These are phyloP conservation scores for Clitoria ternatea DNA, from an alignment of 306 rosid genomes.

Conservation along the genomic window DNA sequence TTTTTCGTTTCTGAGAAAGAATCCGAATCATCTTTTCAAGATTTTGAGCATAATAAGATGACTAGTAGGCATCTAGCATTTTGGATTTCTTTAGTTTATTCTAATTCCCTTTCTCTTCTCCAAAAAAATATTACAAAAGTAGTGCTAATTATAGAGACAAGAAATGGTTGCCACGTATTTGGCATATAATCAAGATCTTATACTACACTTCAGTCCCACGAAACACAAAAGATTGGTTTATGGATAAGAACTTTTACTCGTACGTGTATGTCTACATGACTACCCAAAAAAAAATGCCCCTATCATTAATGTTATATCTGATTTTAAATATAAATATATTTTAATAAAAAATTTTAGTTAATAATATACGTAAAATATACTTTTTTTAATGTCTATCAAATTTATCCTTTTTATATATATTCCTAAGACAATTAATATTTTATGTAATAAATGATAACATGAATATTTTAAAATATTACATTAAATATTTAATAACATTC, in stretches of 20 bases:
- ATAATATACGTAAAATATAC: no score
- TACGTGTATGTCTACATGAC: background rate
- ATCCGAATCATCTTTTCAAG: constrained; percentile 37
- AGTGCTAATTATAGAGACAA: constrained; percentile 15
- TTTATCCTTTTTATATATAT: no score
- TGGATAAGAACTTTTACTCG: constrained; percentile 18
- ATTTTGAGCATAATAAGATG: constrained; percentile 31
- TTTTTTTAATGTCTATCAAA: no score
- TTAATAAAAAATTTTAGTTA: no score
- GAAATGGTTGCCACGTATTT: constrained; percentile 15
- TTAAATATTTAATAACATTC: no score
- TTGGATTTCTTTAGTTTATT: constrained; percentile 33
- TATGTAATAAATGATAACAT: no score
- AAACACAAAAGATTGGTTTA: background rate
- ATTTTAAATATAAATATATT: no score
- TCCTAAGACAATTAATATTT: no score
- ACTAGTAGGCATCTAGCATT: constrained; percentile 28
- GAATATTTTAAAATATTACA: no score
- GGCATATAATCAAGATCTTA: constrained; percentile 19
- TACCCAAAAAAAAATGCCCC: background rate
- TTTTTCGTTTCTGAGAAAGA: constrained; percentile 25
- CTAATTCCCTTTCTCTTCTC: constrained; percentile 19
- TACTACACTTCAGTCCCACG: background rate
- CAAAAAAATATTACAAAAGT: background rate
- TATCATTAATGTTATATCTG: no score